phyloP scores from a whole-genome alignment of 148 eudicot species.

The Oxyria digyna region DNA sequence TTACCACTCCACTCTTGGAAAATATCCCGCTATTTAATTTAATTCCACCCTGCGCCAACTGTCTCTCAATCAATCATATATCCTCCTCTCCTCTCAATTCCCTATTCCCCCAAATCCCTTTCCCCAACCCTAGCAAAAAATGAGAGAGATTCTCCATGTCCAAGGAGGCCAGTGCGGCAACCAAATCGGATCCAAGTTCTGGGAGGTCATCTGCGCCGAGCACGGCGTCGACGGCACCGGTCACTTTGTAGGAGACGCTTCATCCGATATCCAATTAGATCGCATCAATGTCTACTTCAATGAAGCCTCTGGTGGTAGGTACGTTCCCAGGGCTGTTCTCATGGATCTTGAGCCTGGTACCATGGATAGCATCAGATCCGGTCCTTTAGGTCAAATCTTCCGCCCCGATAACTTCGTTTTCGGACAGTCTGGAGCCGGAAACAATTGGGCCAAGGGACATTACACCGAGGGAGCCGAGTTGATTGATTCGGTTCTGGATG shows the following conservation, averaged over 20 bases:
- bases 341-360: constrained; percentile 12
- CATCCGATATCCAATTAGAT: constrained; percentile 7
- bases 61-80: constrained; percentile 5
- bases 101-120: background rate
- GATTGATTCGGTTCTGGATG: constrained; percentile 11
- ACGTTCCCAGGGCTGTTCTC: constrained; percentile 10
- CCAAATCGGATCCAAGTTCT: constrained; percentile 12
- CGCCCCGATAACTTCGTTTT: constrained; percentile 11
- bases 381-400: constrained; percentile 9
- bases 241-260: background rate
- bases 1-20: constrained; percentile 8
- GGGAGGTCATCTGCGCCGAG: constrained; percentile 11
- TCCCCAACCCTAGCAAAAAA: background rate
- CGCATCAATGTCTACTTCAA: constrained; percentile 12
- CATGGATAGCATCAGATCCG: constrained; percentile 12
- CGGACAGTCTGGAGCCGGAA: constrained; percentile 11
- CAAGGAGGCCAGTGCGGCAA: constrained; percentile 10
- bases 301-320: constrained; percentile 8
- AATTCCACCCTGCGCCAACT: constrained; percentile 5
- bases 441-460: constrained; percentile 10
- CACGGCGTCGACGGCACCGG: constrained; percentile 9
- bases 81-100: background rate
- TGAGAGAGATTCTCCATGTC: constrained; percentile 8
- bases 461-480: constrained; percentile 12
- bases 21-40: constrained; percentile 9